These are phyloP conservation scores for Beauveria sp. DNA, from an alignment of 2,329 filamentous ascomycete species.

Conservation along the genomic window DNA sequence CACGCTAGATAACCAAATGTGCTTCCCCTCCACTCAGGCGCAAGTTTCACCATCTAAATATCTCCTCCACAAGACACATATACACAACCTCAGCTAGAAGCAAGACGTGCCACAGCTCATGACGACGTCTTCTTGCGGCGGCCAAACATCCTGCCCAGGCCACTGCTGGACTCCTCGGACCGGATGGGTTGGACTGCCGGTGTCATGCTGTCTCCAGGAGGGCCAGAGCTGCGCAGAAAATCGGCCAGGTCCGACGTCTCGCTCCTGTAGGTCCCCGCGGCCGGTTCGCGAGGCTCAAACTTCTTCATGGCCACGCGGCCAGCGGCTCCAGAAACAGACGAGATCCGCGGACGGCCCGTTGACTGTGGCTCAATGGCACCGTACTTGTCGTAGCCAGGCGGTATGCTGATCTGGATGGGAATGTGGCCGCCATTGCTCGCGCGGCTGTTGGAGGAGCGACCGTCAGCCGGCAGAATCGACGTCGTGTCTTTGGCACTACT, in stretches of 20 bases:
- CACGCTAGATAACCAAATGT: slow-evolving; percentile 1
- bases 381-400: slow-evolving; percentile 37
- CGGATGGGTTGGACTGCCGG: slow-evolving; percentile 20
- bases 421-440: slow-evolving; percentile 36
- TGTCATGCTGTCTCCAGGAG: slow-evolving; percentile 38
- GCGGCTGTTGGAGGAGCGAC: slow-evolving; percentile 33
- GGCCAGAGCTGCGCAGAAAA: slow-evolving; percentile 63
- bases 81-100: no score
- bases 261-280: slow-evolving; percentile 32
- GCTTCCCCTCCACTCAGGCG: neutral
- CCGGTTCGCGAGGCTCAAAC: slow-evolving; percentile 49
- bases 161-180: slow-evolving; percentile 30
- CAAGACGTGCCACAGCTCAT: neutral
- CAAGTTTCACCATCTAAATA: neutral
- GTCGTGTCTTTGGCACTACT: slow-evolving; percentile 21
- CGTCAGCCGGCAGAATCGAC: slow-evolving; percentile 19
- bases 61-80: neutral
- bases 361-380: slow-evolving; percentile 20
- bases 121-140: slow-evolving; percentile 40
- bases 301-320: slow-evolving; percentile 46
- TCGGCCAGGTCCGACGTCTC: slow-evolving; percentile 62
- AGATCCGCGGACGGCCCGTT: slow-evolving; percentile 15
- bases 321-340: slow-evolving; percentile 19
- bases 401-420: slow-evolving; percentile 46
- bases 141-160: slow-evolving; percentile 41